These are phyloP conservation scores for Sarocladium strictum DNA, from an alignment of 2,329 filamentous ascomycete species.

Conservation along the genomic window DNA sequence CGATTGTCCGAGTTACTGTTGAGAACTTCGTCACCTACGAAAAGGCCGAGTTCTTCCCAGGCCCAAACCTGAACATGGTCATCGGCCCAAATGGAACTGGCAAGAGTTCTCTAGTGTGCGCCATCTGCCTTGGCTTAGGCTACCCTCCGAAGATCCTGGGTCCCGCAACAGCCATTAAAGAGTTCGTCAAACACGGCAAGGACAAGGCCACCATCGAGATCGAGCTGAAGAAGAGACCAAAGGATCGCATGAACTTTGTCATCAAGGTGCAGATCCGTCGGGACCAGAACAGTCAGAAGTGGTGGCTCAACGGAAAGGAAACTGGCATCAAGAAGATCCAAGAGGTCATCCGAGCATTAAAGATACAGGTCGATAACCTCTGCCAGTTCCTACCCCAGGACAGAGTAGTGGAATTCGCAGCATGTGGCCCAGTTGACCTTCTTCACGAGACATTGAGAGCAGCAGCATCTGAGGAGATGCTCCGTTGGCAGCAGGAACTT, in stretches of 20 bases:
- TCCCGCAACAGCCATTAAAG: constrained; percentile 74
- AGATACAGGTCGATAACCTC: constrained; percentile 94
- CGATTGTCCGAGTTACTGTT: constrained; percentile 82
- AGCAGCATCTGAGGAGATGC: constrained; percentile 76
- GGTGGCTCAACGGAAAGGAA: constrained; percentile 65
- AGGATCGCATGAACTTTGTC: constrained; percentile 60
- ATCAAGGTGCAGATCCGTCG: constrained; percentile 71
- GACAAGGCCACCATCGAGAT: constrained; percentile 79
- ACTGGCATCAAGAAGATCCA: constrained; percentile 59
- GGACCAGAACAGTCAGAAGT: constrained; percentile 78
- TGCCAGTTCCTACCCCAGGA: constrained; percentile 97
- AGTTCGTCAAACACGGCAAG: constrained; percentile 89
- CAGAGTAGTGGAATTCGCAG: constrained; percentile 89
- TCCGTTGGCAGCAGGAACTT: constrained; percentile 68
- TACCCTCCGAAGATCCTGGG: constrained; percentile 78
- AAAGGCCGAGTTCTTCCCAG: constrained; percentile 82
- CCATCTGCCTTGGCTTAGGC: constrained; percentile 88
- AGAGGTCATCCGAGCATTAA: constrained; percentile 61
- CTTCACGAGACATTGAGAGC: constrained; percentile 83
- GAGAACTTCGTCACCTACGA: constrained; percentile 94
- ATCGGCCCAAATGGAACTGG: constrained; percentile 98
- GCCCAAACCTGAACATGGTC: constrained; percentile 94
- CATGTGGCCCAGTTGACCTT: constrained; percentile 72
- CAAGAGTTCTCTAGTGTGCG: constrained; percentile 95
- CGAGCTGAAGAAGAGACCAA: constrained; percentile 65